Evolutionary conservation across 345 rosid species (phyloP).

Genomic region (Acer campestre): DNA sequence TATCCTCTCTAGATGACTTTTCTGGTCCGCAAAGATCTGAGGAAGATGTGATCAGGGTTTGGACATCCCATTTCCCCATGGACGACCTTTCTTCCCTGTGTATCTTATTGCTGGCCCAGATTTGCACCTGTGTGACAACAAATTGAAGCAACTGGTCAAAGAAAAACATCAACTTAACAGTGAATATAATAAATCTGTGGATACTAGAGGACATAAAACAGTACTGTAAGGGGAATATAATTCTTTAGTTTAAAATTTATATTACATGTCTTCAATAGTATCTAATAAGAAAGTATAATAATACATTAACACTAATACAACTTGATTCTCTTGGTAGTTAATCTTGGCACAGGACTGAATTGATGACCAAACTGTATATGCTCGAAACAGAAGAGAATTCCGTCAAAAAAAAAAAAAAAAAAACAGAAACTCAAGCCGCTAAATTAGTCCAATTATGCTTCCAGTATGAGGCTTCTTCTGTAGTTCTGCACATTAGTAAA

Average conservation of each 20-base stretch:
- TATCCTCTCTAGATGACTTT: slow-evolving; percentile 42
- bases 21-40: slow-evolving; percentile 80
- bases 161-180: slow-evolving; percentile 1
- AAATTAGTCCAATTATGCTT: neutral
- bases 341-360: neutral
- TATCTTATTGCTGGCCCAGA: slow-evolving; percentile 91
- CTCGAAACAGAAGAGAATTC: neutral
- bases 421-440: neutral
- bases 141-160: slow-evolving; percentile 19
- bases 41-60: slow-evolving; percentile 65
- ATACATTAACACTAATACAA: neutral
- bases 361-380: neutral
- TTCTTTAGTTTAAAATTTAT: no score
- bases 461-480: neutral
- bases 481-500: neutral
- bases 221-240: neutral
- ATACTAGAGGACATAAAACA: neutral
- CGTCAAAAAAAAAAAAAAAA: no score
- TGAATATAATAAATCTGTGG: neutral
- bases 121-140: slow-evolving; percentile 73
- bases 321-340: neutral
- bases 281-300: neutral
- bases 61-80: slow-evolving; percentile 95
- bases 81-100: slow-evolving; percentile 78
- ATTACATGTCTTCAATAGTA: neutral